These are phyloP conservation scores for Acidomyces sp. DNA, from an alignment of 495 filamentous ascomycete genomes.

Conservation along the genomic window DNA sequence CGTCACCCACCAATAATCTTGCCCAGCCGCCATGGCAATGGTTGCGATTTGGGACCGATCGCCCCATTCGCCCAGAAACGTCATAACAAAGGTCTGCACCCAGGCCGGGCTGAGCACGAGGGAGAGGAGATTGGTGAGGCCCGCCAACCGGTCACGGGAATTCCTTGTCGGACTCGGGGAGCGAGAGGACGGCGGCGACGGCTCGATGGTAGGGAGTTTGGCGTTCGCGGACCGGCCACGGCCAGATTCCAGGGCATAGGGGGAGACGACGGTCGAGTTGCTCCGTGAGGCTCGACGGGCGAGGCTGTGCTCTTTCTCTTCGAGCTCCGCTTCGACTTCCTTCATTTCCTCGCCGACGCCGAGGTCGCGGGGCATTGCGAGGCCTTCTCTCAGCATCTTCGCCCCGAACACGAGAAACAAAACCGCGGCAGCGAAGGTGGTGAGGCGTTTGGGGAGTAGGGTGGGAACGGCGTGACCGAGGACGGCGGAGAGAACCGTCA, in stretches of 20 bases:
- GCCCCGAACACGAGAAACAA: constrained; percentile 83
- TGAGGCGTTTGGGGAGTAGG: constrained; percentile 75
- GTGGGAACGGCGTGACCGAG: constrained; percentile 87
- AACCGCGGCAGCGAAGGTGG: constrained; percentile 68
- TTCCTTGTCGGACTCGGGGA: constrained; percentile 41
- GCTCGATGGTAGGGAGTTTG: constrained; percentile 42
- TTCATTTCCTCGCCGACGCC: constrained; percentile 92
- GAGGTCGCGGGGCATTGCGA: constrained; percentile 73
- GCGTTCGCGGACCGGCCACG: constrained; percentile 30
- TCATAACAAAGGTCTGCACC: constrained; percentile 99
- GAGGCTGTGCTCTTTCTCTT: constrained; percentile 67
- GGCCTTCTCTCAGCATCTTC: constrained; percentile 74
- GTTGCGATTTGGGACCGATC: constrained; percentile 96
- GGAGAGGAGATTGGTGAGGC: constrained; percentile 75
- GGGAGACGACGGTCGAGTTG: constrained; percentile 36
- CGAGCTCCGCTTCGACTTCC: constrained; percentile 87
- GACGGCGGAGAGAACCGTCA: constrained; percentile 96
- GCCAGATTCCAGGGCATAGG: constrained; percentile 53
- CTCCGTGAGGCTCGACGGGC: constrained; percentile 37
- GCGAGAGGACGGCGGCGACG: constrained; percentile 45
- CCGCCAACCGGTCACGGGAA: constrained; percentile 35
- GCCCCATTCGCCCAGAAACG: constrained; percentile 95
- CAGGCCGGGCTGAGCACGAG: constrained; percentile 85
- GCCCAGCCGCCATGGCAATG: constrained; percentile 95
- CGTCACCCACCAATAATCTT: constrained; percentile 99